A percentile compares a stretch with the other conserved stretches of the same genome.
Conservation (phyloP, 441 rosid genomes). For the Adansonia gregorii region DNA sequence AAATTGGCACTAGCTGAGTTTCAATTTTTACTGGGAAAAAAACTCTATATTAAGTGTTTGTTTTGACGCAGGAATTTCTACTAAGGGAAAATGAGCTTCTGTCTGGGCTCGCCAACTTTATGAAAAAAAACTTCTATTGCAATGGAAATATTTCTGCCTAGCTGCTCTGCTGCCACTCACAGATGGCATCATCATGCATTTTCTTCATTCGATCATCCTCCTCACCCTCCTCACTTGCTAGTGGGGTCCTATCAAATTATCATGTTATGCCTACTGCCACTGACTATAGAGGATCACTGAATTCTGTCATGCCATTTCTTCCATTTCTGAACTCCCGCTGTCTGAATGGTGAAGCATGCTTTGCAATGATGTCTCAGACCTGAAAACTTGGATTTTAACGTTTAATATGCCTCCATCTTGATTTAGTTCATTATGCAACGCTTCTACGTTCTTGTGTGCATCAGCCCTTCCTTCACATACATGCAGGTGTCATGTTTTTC, state of each 20-base stretch:
- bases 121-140: constrained; percentile 51
- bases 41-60: constrained; percentile 69
- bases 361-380: constrained; percentile 63
- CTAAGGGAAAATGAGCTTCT: constrained; percentile 53
- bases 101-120: constrained; percentile 58
- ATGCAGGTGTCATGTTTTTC: constrained; percentile 72
- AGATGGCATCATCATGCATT: constrained; percentile 50
- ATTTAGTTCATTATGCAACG: constrained; percentile 79
- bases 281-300: constrained; percentile 61
- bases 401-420: constrained; percentile 58
- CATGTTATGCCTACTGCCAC: constrained; percentile 58
- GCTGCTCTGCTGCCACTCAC: constrained; percentile 59
- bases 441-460: constrained; percentile 73
- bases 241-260: constrained; percentile 50
- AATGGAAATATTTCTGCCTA: constrained; percentile 57
- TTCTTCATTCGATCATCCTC: constrained; percentile 42
- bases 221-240: constrained; percentile 57
- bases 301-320: constrained; percentile 33
- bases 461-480: constrained; percentile 69
- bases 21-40: constrained; percentile 38
- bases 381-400: constrained; percentile 63
- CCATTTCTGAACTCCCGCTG: constrained; percentile 60
- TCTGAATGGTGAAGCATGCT: constrained; percentile 76
- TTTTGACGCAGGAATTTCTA: constrained; percentile 85
- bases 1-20: constrained; percentile 34